These are phyloP conservation scores for Neonectria magnoliae DNA, from an alignment of 2,329 filamentous ascomycete genomes.

Conservation along the genomic window DNA sequence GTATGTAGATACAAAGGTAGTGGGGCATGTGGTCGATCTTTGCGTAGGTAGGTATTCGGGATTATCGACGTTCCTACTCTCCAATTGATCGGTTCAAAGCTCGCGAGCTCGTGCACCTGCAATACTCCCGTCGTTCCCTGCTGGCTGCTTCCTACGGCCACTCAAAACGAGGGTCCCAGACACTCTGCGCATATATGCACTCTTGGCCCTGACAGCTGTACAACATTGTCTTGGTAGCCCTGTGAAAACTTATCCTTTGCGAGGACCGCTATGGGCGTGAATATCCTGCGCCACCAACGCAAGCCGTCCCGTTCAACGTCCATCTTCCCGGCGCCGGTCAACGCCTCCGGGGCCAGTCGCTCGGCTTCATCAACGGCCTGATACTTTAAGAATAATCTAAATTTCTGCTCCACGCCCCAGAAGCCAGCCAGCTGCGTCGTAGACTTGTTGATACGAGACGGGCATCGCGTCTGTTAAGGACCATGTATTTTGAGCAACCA, in stretches of 20 bases:
- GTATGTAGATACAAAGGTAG: too few species aligned
- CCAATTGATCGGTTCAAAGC: too few species aligned
- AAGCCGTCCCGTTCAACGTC: background rate
- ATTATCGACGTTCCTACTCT: too few species aligned
- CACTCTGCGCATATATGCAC: background rate
- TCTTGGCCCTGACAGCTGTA: background rate
- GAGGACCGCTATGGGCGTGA: background rate
- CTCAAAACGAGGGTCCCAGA: background rate
- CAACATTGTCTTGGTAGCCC: rapidly evolving
- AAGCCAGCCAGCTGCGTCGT: background rate
- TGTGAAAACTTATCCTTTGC: background rate
- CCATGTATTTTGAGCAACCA: too few species aligned
- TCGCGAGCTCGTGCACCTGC: background rate
- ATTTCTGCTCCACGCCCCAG: constrained; percentile 9
- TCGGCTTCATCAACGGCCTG: constrained; percentile 14
- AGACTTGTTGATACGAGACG: too few species aligned
- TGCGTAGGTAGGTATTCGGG: background rate
- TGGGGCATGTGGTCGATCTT: background rate
- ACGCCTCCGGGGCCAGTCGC: background rate
- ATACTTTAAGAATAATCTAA: constrained; percentile 23
- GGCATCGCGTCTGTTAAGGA: too few species aligned
- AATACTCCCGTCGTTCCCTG: background rate
- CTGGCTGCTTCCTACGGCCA: background rate
- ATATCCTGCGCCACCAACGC: background rate
- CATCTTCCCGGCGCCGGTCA: too few species aligned